Evolutionary conservation across 2,329 filamentous ascomycete genomes (phyloP), one percentile per base, ranked within the genome.

Genomic region (Penicillium freii): DNA sequence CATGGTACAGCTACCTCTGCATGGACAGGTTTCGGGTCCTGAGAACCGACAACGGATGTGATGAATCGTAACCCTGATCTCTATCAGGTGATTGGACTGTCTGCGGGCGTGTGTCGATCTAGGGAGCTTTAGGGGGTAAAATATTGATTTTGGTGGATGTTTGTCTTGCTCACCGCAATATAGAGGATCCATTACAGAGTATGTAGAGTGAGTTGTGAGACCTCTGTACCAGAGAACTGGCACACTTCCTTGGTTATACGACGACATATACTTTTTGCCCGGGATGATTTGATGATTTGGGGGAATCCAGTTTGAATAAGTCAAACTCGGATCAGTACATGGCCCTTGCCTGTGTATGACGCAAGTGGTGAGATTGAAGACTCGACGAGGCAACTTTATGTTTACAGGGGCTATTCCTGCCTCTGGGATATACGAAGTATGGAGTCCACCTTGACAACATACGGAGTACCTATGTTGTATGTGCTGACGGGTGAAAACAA

Each of bases 261-360:
- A 31, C 43, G 31, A 39, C 31, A 39, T 27, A n/a, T 15, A 33
- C 11, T 33, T 5, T 31, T 31, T 29, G 10, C 5, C 25, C 15
- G 23, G 31, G 25, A 29, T 36, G 43, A 33, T 36, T 23, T 10
- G n/a, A 31, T 31, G 43, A 33, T 36, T 36, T 33, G 27, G 45
- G 52, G 21, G 39, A 38, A 51, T 19, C 29, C 3, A 31, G n/a
- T 50, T 46, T 8, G 42, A 52, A 40, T 40, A 25, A 29, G 19
- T 51, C 47, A 44, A 27, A 56, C 49, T 47, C 27, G 42, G 48
- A 23, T 46, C 40, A 38, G 17, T 17, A 53, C 42, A 47, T 39
- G 54, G 42, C 49, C 54, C 54, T 56, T 56, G 49, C 54, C 42
- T 47, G 21, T 56, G 3, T 43, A 53, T 56, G 49, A 56, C 54